Base-by-base conservation (phyloP, 768 basidiomycete genomes). In the Hemileccinum impolitum region DNA sequence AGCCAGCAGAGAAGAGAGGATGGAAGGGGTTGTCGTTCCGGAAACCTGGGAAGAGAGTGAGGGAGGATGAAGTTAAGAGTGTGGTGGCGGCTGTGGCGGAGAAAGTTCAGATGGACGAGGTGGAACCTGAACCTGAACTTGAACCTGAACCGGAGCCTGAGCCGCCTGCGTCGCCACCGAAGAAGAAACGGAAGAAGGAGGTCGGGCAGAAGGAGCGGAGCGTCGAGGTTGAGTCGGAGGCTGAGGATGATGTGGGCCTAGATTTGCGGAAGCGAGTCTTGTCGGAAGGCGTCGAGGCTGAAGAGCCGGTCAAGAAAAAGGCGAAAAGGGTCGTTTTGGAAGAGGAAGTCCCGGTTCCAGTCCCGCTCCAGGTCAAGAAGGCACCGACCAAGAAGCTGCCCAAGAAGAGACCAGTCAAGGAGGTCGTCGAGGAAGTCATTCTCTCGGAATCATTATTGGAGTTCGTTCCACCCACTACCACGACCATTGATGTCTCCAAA, bases 141-240 rank as follows among this genome's bases (percentile, higher is more conserved):
- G 70, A 70, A 28, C 45, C n/a, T 14, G 72, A 71, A 48, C 48
- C 52, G 1, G 71, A 72, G 30, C 45, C 42, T 15, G 73, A 72
- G 30, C 65, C 58, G 13, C 63, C 62, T 14, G 62, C 67, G 17
- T 73, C 74, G 47, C 71, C 76, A 26, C 80, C 80, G 37, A 80
- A 70, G 69, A 83, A 85, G 75, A 81, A 73, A 63, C 71, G 73
- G 61, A 82, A 75, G 70, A 77, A 76, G 61, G 80, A 79, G 53
- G 53, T 44, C 36, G 60, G 61, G 37, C 58, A 59, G 57, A 66
- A 52, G 45, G 57, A 68, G 52, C 62, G 66, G 28, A 73, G 73
- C 36, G 69, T 70, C 31, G 76, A 82, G 36, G 55, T 80, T 35
- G 85, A 85, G 70, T 80, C 78, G 6, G 86, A 85, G 57, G 79